Base-by-base conservation (phyloP, 257 asterid species). In the Lavandula angustifolia region DNA sequence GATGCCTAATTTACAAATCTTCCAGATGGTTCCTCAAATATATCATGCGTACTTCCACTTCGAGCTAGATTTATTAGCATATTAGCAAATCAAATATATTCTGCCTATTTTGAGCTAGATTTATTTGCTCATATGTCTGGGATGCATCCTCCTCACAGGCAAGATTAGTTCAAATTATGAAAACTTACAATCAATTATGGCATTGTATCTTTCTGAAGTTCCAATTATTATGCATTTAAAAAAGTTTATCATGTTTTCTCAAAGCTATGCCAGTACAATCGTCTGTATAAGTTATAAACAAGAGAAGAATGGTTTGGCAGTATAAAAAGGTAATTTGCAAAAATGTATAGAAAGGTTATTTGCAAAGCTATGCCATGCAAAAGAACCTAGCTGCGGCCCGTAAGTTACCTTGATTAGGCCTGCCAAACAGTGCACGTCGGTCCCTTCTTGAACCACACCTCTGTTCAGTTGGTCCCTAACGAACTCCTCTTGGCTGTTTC, bases 381-480 rank as follows among this genome's bases (percentile, higher is more conserved):
- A 71, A 66, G 63, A 31, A 56, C 42, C 60, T 54, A 9, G 6
- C 22, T 31, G 2, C 7, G 60, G 33, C 3, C 49, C 3, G 10
- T 8, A 60, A 13, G 54, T 42, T 70, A 87, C 96, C 94, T 91
- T 91, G 73, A 91, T 84, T n/a, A 91, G 81, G 27, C 96, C 97
- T 3, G 89, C 96, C 79, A 91, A 74, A 74, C 97, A 91, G 78
- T 91, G 96, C 48, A 88, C 96, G 67, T 87, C 96, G 41, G 84
- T 84, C 74, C 87, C 96, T 32, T 82, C 85, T 2, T 94, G 96
- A 58, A 91, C 81, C 47, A 80, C 75, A 35, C 97, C 97, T 34
- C 84, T 33, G 81, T 85, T 88, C 65, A 91, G 60, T 64, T 82
- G 96, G 68, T 87, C 87, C 80, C 97, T 81, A 12, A 87, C 97